phyloP scores from a whole-genome alignment of 352 stramenopile species.

The Saprolegnia parasitica region DNA sequence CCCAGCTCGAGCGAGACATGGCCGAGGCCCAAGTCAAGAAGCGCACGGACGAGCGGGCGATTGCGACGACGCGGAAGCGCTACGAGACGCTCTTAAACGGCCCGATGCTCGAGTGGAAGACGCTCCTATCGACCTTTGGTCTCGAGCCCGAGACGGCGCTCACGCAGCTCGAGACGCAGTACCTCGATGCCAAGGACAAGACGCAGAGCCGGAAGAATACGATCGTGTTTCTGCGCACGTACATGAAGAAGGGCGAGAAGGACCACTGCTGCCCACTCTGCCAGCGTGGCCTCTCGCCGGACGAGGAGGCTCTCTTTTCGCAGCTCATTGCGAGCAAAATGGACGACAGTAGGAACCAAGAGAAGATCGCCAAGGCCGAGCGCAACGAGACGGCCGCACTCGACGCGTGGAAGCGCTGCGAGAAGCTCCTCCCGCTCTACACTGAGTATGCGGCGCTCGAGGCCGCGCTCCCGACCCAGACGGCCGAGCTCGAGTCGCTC shows the following conservation, averaged over 20 bases:
- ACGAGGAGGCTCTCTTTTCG: constrained; percentile 58
- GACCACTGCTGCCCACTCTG: constrained; percentile 79
- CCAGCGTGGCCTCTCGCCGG: constrained; percentile 47
- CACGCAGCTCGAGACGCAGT: constrained; percentile 49
- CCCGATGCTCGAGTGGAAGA: neutral
- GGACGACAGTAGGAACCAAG: constrained; percentile 61
- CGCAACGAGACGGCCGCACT: constrained; percentile 40
- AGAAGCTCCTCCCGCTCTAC: constrained; percentile 61
- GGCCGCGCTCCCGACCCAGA: constrained; percentile 43
- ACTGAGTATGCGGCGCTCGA: constrained; percentile 56
- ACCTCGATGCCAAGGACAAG: constrained; percentile 80
- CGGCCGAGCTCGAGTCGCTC: constrained; percentile 44
- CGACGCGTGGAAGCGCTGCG: constrained; percentile 54
- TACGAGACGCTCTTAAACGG: neutral
- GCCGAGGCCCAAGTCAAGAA: constrained; percentile 6
- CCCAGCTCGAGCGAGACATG: neutral
- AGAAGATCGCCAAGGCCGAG: constrained; percentile 74
- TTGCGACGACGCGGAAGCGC: neutral
- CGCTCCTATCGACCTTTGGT: neutral
- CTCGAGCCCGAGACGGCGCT: constrained; percentile 46
- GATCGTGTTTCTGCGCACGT: constrained; percentile 77
- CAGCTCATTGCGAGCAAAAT: constrained; percentile 68
- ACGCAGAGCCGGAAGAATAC: constrained; percentile 74
- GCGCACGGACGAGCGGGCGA: neutral
- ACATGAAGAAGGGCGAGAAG: constrained; percentile 76